Percentiles rank a stretch among this genome's conserved stretches.
Evolutionary conservation across 2,329 filamentous ascomycete genomes (phyloP).

Genomic region (Epichloe gansuensis): DNA sequence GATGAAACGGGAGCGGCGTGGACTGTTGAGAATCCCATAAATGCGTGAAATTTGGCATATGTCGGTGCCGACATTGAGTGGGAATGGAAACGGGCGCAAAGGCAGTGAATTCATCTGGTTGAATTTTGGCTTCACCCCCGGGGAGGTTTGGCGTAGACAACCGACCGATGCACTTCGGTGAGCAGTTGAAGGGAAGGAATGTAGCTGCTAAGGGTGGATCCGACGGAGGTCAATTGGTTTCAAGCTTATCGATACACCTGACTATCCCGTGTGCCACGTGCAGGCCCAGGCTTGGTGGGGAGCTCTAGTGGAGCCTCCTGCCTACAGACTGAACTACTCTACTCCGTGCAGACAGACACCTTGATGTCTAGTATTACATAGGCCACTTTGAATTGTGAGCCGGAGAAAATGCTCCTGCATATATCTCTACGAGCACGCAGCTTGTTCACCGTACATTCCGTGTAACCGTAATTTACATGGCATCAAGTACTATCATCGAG

Average conservation of each 20-base stretch:
- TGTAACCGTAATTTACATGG: too few species aligned
- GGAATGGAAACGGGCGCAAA: constrained; percentile 42
- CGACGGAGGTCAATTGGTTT: not conserved
- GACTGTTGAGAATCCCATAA: constrained; percentile 37
- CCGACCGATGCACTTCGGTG: too few species aligned
- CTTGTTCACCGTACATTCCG: too few species aligned
- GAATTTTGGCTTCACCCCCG: not conserved
- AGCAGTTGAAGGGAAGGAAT: too few species aligned
- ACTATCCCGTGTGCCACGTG: too few species aligned
- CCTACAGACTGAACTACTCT: too few species aligned
- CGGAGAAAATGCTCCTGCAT: constrained; percentile 10
- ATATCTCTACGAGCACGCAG: too few species aligned
- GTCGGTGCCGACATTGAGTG: constrained; percentile 62
- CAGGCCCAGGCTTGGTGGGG: not conserved
- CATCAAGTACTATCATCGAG: too few species aligned
- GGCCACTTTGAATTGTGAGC: not conserved
- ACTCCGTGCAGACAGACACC: too few species aligned
- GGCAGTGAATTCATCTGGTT: not conserved
- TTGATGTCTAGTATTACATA: too few species aligned
- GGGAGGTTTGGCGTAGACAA: too few species aligned
- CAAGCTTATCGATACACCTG: constrained; percentile 10
- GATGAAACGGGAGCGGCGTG: constrained; percentile 31
- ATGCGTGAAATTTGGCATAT: constrained; percentile 62
- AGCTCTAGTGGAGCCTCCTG: not conserved
- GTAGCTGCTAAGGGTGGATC: too few species aligned